Evolutionary conservation across 2,329 filamentous ascomycete genomes (phyloP), one percentile per base, ranked within the genome.

Genomic region (Colletotrichum tamarilloi): DNA sequence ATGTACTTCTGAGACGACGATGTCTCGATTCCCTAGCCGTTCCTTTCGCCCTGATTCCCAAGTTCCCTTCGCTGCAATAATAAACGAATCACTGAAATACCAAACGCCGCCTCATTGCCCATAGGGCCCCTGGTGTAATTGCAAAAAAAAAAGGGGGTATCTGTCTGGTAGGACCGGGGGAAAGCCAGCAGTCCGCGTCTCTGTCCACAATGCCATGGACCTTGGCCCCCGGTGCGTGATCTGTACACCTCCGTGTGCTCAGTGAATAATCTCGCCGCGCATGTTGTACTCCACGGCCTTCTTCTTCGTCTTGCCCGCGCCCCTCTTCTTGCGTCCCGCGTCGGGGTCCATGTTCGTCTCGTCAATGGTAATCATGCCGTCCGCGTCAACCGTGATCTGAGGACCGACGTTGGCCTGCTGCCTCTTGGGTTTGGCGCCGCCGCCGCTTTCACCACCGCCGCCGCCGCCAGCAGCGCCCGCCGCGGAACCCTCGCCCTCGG

Each of bases 201-300:
- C 35, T 38, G 35, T 19, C 9, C 8, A 2, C 52, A 12, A 12
- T 19, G 57, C 28, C 57, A 38, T 28, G 57, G 4, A 2, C 30
- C 28, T 30, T 8, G 35, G 38, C 28, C 38, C 38, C 16, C 6
- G 14, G 5, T 42, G 5, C 5, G 14, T 42, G 38, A 19, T 42
- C 6, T 42, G 14, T 42, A 42, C 38, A 42, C 38, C 38, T 16
- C 16, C 19, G 42, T 1, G 42, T 49, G 42, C 42, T 68, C 58
- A 72, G 57, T 59, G 24, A 24, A 76, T 74, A n/a, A 75, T 63
- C 70, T 76, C 74, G 12, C 74, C 74, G 9, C 73, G 73, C 66
- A 76, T 75, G 69, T 73, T 74, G 62, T 83, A 83, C 26, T 79
- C 75, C 11, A 84, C 74, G 8, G 76, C 73, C 72, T 82, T 80